A percentile compares a stretch with the other conserved stretches of the same genome.
Conservation (phyloP, 805 yeast species). For the Yamadazyma endophytica region DNA sequence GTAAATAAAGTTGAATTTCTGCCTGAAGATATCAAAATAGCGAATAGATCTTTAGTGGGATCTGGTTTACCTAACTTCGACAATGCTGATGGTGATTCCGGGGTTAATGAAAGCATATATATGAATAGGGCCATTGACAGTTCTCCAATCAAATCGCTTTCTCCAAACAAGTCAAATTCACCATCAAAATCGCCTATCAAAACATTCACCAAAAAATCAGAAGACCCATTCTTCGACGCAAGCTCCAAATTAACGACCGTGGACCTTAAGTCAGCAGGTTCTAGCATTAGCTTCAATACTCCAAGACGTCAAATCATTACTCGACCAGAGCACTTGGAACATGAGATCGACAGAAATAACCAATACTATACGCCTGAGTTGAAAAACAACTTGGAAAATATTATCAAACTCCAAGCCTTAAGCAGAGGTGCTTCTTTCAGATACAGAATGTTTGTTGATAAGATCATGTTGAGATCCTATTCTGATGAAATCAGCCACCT, state of each 20-base stretch:
- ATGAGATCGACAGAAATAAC: conserved; percentile 6
- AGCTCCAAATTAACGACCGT: neutral
- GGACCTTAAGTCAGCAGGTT: neutral
- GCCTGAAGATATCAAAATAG: conserved; percentile 62
- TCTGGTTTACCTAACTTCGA: conserved; percentile 72
- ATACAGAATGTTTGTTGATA: conserved; percentile 58
- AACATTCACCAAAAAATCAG: conserved; percentile 1
- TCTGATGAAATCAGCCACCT: conserved; percentile 46
- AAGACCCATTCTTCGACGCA: neutral
- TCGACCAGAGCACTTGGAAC: conserved; percentile 4
- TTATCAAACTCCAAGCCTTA: conserved; percentile 60
- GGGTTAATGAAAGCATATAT: conserved; percentile 16
- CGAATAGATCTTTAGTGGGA: conserved; percentile 68
- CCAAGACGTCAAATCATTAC: conserved; percentile 5
- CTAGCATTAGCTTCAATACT: conserved; percentile 3
- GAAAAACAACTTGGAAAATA: conserved; percentile 17
- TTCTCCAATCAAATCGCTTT: conserved; percentile 11
- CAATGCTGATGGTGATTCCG: conserved; percentile 29
- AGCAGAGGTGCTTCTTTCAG: conserved; percentile 68
- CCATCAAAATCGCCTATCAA: neutral
- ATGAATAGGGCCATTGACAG: conserved; percentile 17
- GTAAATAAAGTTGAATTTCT: conserved; percentile 61
- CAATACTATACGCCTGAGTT: conserved; percentile 15
- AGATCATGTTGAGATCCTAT: conserved; percentile 57
- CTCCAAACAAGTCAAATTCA: neutral